Conservation (phyloP, 1,139 yeast genomes). For the Kurtzmaniella quercitrusa region DNA sequence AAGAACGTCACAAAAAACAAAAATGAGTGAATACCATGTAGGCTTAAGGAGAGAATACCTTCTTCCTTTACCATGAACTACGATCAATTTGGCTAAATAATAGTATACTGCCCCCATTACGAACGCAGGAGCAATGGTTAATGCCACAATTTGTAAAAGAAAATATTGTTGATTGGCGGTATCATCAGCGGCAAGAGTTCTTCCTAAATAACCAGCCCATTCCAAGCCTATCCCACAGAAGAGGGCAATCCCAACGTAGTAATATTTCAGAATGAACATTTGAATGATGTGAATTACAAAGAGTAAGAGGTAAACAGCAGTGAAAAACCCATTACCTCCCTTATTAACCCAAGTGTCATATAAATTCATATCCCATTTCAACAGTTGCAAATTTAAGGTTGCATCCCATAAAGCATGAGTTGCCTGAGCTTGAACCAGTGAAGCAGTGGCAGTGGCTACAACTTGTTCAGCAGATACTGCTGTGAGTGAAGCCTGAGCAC, state of each 20-base stretch:
- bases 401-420: constrained; percentile 27
- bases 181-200: constrained; percentile 16
- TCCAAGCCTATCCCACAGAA: constrained; percentile 19
- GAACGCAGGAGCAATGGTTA: constrained; percentile 38
- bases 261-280: constrained; percentile 21
- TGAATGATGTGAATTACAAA: constrained; percentile 18
- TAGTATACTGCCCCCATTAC: constrained; percentile 39
- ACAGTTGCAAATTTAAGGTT: constrained; percentile 27
- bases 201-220: constrained; percentile 22
- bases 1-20: constrained; percentile 29
- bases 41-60: constrained; percentile 25
- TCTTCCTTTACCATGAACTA: constrained; percentile 20
- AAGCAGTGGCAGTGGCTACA: constrained; percentile 36
- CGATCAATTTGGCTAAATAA: constrained; percentile 30
- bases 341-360: constrained; percentile 20
- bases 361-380: constrained; percentile 24
- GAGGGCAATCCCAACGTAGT: constrained; percentile 28
- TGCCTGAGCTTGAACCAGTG: constrained; percentile 22
- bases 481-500: constrained; percentile 36
- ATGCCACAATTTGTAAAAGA: constrained; percentile 29
- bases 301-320: constrained; percentile 21
- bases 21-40: constrained; percentile 31
- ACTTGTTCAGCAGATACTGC: constrained; percentile 31
- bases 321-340: constrained; percentile 29
- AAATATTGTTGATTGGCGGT: constrained; percentile 17